These are phyloP conservation scores for Prinsepia uniflora DNA, from an alignment of 306 rosid genomes.

Conservation along the genomic window DNA sequence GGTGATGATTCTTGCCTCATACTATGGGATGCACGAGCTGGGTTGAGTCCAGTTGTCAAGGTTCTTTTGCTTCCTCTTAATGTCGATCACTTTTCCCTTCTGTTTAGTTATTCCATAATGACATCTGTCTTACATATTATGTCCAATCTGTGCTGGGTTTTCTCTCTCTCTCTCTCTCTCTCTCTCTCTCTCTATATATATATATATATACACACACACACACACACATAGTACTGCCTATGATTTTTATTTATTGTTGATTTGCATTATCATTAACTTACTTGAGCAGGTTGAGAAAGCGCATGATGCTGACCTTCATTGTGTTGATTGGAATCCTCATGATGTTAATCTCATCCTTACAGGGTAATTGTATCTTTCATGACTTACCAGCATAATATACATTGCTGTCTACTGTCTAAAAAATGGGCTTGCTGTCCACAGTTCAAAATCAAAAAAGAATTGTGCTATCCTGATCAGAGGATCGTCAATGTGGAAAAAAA, in stretches of 20 bases:
- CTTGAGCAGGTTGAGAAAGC: constrained; percentile 85
- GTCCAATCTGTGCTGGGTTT: neutral
- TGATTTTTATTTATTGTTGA: neutral
- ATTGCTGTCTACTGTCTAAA: neutral
- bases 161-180: neutral
- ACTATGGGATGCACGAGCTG: constrained; percentile 83
- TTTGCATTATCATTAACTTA: constrained; percentile 12
- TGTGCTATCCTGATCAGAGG: neutral
- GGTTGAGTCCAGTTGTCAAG: constrained; percentile 66
- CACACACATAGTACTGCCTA: neutral
- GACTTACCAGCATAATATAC: neutral
- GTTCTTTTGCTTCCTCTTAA: constrained; percentile 24
- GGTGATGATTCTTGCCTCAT: constrained; percentile 91
- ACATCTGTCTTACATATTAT: neutral
- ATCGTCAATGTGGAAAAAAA: neutral
- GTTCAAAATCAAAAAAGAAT: neutral
- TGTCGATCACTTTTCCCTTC: neutral
- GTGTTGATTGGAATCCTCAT: constrained; percentile 92
- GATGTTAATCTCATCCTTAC: constrained; percentile 82
- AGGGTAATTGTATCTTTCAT: constrained; percentile 48
- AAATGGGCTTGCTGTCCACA: neutral
- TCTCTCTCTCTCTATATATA: neutral
- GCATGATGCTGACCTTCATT: constrained; percentile 86
- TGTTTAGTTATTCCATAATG: neutral
- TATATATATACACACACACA: no score